These are phyloP conservation scores for Erodium moschatum DNA, from an alignment of 441 rosid species.

Conservation along the genomic window DNA sequence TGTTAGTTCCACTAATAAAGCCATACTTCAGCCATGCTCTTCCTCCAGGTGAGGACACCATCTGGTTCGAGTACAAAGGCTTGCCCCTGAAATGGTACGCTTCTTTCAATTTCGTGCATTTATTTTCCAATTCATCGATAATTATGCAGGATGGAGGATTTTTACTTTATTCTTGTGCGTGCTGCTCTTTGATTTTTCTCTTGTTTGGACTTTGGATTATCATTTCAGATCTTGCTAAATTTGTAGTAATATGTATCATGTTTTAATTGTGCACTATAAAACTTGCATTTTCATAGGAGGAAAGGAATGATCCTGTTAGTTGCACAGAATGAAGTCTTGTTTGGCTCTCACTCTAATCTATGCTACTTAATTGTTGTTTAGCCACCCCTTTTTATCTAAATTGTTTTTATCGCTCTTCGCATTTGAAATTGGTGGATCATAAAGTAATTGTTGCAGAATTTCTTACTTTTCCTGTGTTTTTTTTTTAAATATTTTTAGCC, in stretches of 20 bases:
- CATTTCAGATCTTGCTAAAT: neutral
- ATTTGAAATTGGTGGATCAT: too few species aligned
- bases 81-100: constrained; percentile 78
- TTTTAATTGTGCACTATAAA: neutral
- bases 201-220: neutral
- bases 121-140: neutral
- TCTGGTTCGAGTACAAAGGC: constrained; percentile 88
- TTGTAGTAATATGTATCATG: neutral
- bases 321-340: neutral
- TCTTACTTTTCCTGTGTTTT: too few species aligned
- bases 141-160: neutral
- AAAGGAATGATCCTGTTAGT: neutral
- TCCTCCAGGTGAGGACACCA: constrained; percentile 75
- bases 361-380: neutral
- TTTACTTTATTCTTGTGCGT: neutral
- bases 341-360: neutral
- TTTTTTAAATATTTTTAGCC: too few species aligned
- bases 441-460: too few species aligned
- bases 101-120: constrained; percentile 1
- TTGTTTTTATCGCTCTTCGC: too few species aligned
- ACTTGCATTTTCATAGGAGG: neutral
- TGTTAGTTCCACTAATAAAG: constrained; percentile 50
- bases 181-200: neutral
- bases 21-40: constrained; percentile 74
- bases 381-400: too few species aligned